These are phyloP conservation scores for Xylaria grammica DNA, from an alignment of 495 filamentous ascomycete genomes.

Conservation along the genomic window DNA sequence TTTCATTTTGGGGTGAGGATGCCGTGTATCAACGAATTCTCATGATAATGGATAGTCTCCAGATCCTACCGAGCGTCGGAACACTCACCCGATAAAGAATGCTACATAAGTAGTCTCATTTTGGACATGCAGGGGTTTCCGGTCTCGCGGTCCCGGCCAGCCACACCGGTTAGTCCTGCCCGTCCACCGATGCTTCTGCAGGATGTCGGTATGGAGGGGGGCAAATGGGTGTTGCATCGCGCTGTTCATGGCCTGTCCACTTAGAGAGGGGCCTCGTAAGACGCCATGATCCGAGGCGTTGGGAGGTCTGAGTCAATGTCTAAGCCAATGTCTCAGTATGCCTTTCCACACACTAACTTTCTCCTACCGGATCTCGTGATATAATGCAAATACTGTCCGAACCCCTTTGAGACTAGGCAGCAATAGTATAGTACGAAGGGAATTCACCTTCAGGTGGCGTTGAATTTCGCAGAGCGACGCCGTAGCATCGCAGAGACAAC, in stretches of 20 bases:
- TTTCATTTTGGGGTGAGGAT: background rate
- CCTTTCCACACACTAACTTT: background rate
- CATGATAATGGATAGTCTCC: slow-evolving; percentile 8
- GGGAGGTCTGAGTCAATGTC: slow-evolving; percentile 10
- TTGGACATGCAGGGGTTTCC: slow-evolving; percentile 1
- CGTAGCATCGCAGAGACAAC: background rate
- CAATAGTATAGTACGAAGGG: background rate
- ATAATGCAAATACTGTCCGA: no score
- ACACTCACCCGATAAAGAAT: background rate
- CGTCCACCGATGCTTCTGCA: background rate
- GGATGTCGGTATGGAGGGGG: slow-evolving; percentile 4
- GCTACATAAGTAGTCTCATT: background rate
- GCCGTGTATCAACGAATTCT: background rate
- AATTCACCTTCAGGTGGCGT: background rate
- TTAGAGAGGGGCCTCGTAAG: background rate
- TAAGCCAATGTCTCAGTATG: background rate
- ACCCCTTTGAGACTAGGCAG: no score
- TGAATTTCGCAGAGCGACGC: background rate
- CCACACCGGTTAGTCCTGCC: background rate
- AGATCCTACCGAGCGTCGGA: background rate
- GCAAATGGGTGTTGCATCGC: background rate
- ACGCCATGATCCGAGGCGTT: background rate
- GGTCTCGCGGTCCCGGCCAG: background rate
- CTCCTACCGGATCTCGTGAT: background rate
- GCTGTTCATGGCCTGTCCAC: background rate